These are phyloP conservation scores for Candida nitratophila DNA, from an alignment of 805 yeast genomes.

Conservation along the genomic window DNA sequence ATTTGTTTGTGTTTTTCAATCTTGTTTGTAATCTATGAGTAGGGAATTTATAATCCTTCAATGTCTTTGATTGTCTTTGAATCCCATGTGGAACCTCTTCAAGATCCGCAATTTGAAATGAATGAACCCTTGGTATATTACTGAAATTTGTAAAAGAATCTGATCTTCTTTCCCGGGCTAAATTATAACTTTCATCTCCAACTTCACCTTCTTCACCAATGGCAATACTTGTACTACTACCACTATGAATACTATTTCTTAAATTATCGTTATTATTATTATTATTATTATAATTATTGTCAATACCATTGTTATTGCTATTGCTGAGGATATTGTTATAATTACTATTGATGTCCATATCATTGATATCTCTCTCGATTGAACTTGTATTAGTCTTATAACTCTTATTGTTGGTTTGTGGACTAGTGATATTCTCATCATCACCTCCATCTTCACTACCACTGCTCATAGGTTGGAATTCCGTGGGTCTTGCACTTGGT, in stretches of 20 bases:
- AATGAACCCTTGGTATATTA: conserved; percentile 35
- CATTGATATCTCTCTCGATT: neutral
- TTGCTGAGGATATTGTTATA: no score
- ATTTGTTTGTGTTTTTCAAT: conserved; percentile 65
- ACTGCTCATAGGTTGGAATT: conserved; percentile 50
- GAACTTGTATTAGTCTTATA: neutral
- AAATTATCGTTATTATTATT: no score
- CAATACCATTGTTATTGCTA: no score
- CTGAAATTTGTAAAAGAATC: conserved; percentile 19
- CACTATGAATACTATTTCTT: conserved; percentile 19
- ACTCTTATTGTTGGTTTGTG: no score
- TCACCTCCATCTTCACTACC: conserved; percentile 36
- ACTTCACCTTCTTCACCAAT: neutral
- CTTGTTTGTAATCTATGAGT: conserved; percentile 72
- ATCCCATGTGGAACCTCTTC: conserved; percentile 97
- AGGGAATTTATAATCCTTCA: conserved; percentile 75
- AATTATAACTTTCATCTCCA: conserved; percentile 1
- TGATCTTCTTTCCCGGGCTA: conserved; percentile 20
- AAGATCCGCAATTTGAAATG: conserved; percentile 77
- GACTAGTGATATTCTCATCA: conserved; percentile 7
- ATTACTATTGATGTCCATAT: neutral
- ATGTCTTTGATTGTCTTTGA: conserved; percentile 71
- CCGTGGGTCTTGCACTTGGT: conserved; percentile 40
- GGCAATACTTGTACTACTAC: conserved; percentile 34
- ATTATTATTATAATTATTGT: no score